These are phyloP conservation scores for Wallacemonas rigidus DNA, from an alignment of 208 protist genomes.

Conservation along the genomic window DNA sequence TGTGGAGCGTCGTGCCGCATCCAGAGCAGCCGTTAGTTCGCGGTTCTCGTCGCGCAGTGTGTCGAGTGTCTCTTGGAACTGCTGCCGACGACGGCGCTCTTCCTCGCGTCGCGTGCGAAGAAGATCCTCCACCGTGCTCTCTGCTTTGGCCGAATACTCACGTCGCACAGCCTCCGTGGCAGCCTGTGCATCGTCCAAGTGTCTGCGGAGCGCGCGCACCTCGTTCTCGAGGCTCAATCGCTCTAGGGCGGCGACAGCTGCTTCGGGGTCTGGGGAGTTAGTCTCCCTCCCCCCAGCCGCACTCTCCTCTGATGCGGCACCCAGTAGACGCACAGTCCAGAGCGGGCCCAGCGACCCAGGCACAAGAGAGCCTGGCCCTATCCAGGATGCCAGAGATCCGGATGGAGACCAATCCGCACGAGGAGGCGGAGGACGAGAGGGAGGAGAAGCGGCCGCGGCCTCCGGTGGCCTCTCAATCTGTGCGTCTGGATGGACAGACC, in stretches of 20 bases:
- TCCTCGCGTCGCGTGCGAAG: conserved; percentile 36
- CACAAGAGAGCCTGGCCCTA: background rate
- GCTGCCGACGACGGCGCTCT: conserved; percentile 33
- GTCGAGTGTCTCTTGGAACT: conserved; percentile 55
- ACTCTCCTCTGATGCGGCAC: too few species aligned
- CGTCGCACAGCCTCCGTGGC: conserved; percentile 23
- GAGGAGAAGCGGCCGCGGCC: background rate
- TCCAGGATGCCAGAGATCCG: too few species aligned
- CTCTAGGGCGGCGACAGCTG: background rate
- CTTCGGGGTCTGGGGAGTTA: too few species aligned
- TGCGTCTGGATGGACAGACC: background rate
- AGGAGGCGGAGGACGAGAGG: background rate
- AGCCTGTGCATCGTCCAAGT: conserved; percentile 22
- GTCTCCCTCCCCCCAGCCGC: too few species aligned
- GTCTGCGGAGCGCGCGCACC: conserved; percentile 31
- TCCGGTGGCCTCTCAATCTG: too few species aligned
- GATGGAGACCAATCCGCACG: too few species aligned
- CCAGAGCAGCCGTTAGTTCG: conserved; percentile 36
- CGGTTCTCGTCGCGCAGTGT: conserved; percentile 50
- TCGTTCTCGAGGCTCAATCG: conserved; percentile 24
- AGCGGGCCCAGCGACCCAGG: conserved; percentile 20
- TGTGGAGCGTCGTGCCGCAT: conserved; percentile 10
- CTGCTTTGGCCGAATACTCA: conserved; percentile 24
- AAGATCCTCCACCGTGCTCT: conserved; percentile 26
- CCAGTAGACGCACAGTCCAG: background rate